These are phyloP conservation scores for Nicotiana benthamiana DNA, from an alignment of 257 asterid genomes.

Conservation along the genomic window DNA sequence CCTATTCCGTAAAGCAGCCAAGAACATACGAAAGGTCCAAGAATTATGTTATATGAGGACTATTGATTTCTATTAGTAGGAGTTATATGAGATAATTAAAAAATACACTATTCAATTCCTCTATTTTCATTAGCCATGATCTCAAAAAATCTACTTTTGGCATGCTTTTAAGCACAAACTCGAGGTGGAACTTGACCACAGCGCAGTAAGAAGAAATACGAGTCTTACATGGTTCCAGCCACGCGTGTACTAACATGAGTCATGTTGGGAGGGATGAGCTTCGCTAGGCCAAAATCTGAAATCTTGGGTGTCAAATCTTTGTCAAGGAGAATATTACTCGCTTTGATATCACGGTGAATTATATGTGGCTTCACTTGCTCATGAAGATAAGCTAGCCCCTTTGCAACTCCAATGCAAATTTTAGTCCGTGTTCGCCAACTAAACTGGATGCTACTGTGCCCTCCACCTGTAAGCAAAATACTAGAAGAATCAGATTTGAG, in stretches of 20 bases:
- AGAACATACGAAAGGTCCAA: neutral
- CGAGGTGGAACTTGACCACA: neutral
- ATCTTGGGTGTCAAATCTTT: slow-evolving; percentile 74
- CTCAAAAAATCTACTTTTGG: neutral
- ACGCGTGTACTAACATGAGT: slow-evolving; percentile 96
- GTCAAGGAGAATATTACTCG: slow-evolving; percentile 91
- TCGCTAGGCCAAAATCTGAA: slow-evolving; percentile 96
- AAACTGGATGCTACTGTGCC: slow-evolving; percentile 37
- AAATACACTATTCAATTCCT: neutral
- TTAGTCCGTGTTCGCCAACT: slow-evolving; percentile 62
- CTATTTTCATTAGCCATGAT: neutral
- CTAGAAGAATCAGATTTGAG: slow-evolving; percentile 12
- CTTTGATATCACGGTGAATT: slow-evolving; percentile 93
- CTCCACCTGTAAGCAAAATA: slow-evolving; percentile 38
- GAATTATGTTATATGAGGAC: neutral
- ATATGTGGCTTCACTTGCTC: slow-evolving; percentile 90
- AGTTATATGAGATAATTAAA: neutral
- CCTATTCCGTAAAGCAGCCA: neutral
- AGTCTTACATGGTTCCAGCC: slow-evolving; percentile 95
- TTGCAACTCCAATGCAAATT: slow-evolving; percentile 72
- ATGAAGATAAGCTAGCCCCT: slow-evolving; percentile 86
- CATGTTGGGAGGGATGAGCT: slow-evolving; percentile 74
- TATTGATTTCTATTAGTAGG: neutral
- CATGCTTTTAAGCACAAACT: neutral
- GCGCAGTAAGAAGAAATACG: neutral